These are phyloP conservation scores for Nyctanthes arbortristis DNA, from an alignment of 257 asterid genomes.

Conservation along the genomic window DNA sequence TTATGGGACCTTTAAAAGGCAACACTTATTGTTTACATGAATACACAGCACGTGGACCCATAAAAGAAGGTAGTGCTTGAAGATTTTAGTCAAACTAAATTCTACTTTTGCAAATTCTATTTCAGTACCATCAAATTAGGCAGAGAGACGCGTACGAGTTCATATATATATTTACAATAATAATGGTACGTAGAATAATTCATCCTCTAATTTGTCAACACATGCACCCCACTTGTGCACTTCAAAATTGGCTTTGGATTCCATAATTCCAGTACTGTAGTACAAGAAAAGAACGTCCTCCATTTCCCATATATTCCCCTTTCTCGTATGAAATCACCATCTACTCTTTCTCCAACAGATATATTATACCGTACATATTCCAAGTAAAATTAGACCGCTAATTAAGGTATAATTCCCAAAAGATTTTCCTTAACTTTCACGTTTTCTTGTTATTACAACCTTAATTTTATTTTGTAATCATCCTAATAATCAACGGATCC, in stretches of 20 bases:
- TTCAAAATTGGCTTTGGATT: conserved; percentile 42
- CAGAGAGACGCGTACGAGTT: too few relatives aligned
- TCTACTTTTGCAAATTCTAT: neutral
- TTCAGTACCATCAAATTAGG: too few relatives aligned
- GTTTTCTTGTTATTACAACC: conserved; percentile 9
- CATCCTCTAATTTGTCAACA: conserved; percentile 60
- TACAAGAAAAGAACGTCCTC: conserved; percentile 53
- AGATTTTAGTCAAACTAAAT: too few relatives aligned
- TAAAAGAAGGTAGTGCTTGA: too few relatives aligned
- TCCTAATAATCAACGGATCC: neutral
- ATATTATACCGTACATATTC: neutral
- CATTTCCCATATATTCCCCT: conserved; percentile 22
- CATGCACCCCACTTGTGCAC: conserved; percentile 88
- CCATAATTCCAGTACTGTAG: conserved; percentile 50
- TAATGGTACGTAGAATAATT: conserved; percentile 47
- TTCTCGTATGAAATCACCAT: conserved; percentile 20
- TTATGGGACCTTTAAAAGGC: too few relatives aligned
- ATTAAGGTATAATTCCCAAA: conserved; percentile 2
- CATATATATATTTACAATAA: neutral
- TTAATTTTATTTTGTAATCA: neutral
- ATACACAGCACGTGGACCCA: too few relatives aligned
- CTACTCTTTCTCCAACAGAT: neutral
- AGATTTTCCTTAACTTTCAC: conserved; percentile 14
- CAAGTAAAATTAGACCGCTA: conserved; percentile 10
- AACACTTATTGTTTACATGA: too few relatives aligned